Percentiles rank a stretch among this genome's conserved stretches.
phyloP scores from a whole-genome alignment of 805 yeast species.

The Ascoidea tarda region DNA sequence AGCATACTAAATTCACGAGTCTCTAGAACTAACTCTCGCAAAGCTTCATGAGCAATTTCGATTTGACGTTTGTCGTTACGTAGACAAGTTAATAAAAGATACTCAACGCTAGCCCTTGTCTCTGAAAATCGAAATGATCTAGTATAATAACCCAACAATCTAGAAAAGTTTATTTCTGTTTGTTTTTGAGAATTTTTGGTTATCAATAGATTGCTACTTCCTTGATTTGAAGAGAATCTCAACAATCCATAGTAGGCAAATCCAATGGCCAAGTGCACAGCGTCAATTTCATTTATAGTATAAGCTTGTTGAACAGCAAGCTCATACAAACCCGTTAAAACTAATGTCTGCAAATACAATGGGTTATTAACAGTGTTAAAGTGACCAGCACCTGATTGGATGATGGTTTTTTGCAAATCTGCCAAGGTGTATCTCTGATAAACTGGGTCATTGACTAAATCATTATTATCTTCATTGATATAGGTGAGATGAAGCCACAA shows the following conservation, averaged over 20 bases:
- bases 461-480: constrained; percentile 39
- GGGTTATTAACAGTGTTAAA: constrained; percentile 54
- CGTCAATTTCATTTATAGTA: constrained; percentile 60
- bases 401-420: constrained; percentile 61
- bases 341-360: constrained; percentile 58
- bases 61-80: constrained; percentile 30
- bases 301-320: constrained; percentile 56
- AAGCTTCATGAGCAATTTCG: constrained; percentile 56
- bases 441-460: constrained; percentile 29
- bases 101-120: constrained; percentile 88
- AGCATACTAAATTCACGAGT: constrained; percentile 73
- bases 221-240: constrained; percentile 24
- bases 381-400: constrained; percentile 58
- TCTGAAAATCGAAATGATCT: constrained; percentile 73
- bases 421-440: constrained; percentile 58
- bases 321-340: constrained; percentile 72
- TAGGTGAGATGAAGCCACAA: constrained; percentile 83
- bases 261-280: constrained; percentile 81
- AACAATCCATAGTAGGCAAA: constrained; percentile 61
- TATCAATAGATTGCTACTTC: constrained; percentile 22
- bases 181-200: constrained; percentile 19
- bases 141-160: constrained; percentile 67
- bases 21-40: constrained; percentile 72
- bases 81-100: constrained; percentile 57
- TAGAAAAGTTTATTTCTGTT: constrained; percentile 28